Evolutionary conservation across 139 green algal species (phyloP).

Genomic region (Coelastrella sp.): DNA sequence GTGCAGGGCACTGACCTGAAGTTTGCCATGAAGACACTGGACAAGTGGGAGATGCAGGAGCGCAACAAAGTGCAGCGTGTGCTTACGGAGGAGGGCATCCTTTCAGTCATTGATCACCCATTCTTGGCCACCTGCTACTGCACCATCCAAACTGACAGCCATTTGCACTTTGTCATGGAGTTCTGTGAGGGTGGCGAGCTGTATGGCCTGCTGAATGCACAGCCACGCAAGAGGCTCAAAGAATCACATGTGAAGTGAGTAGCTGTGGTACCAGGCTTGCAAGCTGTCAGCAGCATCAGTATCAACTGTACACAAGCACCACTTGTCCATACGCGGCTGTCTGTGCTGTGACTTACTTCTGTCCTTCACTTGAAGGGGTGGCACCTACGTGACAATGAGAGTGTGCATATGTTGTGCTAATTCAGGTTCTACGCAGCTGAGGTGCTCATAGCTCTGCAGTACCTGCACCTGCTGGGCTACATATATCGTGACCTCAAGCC

Average conservation of each 20-base stretch:
- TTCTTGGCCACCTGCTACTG: conserved; percentile 96
- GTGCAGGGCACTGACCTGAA: conserved; percentile 73
- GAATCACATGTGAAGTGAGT: conserved; percentile 52
- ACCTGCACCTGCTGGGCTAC: conserved; percentile 96
- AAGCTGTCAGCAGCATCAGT: neutral
- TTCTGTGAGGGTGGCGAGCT: conserved; percentile 82
- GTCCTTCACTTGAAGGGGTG: neutral
- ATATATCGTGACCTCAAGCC: conserved; percentile 99
- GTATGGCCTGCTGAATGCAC: conserved; percentile 72
- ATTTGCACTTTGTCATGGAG: conserved; percentile 93
- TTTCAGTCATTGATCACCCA: conserved; percentile 92
- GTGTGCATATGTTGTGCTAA: neutral
- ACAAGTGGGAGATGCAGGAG: conserved; percentile 98
- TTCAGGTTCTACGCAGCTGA: conserved; percentile 92
- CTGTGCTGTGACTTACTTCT: too few relatives aligned
- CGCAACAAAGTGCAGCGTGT: conserved; percentile 94
- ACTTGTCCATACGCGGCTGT: too few relatives aligned
- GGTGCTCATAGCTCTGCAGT: conserved; percentile 97
- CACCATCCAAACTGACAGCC: conserved; percentile 92
- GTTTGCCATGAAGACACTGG: conserved; percentile 95
- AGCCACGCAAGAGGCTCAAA: conserved; percentile 79
- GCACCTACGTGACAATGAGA: neutral
- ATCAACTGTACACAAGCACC: too few relatives aligned
- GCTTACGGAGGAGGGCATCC: conserved; percentile 91
- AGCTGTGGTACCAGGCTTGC: neutral